Evolutionary conservation across 805 yeast genomes (phyloP).

Genomic region (Cyberlindnera mississippiensis): DNA sequence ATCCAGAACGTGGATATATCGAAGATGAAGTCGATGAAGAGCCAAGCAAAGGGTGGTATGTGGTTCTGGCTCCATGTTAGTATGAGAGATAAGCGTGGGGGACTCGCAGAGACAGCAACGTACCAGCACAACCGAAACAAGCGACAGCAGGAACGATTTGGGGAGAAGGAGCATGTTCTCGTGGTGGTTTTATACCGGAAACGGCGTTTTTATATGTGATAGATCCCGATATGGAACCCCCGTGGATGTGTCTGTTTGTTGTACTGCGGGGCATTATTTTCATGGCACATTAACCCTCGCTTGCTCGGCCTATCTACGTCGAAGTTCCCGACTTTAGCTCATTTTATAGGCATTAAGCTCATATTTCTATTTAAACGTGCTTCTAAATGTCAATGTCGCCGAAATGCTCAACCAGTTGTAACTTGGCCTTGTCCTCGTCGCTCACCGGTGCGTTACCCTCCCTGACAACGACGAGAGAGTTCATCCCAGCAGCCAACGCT

Average conservation of each 20-base stretch:
- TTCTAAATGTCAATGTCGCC: constrained; percentile 19
- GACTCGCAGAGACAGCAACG: constrained; percentile 3
- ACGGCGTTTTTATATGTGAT: too few relatives aligned
- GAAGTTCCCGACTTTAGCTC: too few relatives aligned
- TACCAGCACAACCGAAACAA: constrained; percentile 19
- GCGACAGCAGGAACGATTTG: constrained; percentile 12
- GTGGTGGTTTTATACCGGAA: too few relatives aligned
- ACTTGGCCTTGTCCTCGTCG: constrained; percentile 30
- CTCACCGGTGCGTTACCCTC: constrained; percentile 67
- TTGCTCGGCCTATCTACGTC: too few relatives aligned
- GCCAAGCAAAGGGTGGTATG: constrained; percentile 40
- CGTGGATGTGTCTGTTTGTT: too few relatives aligned
- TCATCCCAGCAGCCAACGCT: constrained; percentile 62
- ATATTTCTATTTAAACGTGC: too few relatives aligned
- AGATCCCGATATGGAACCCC: too few relatives aligned
- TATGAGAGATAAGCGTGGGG: background rate
- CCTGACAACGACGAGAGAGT: constrained; percentile 55
- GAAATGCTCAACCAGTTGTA: constrained; percentile 30
- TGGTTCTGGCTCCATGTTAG: constrained; percentile 27
- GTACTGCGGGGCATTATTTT: too few relatives aligned
- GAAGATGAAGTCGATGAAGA: constrained; percentile 35
- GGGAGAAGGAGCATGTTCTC: constrained; percentile 15
- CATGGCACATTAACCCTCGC: too few relatives aligned
- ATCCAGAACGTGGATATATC: constrained; percentile 43
- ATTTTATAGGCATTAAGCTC: too few relatives aligned